phyloP scores from a whole-genome alignment of 805 yeast species.

The Teunomyces panamensis region DNA sequence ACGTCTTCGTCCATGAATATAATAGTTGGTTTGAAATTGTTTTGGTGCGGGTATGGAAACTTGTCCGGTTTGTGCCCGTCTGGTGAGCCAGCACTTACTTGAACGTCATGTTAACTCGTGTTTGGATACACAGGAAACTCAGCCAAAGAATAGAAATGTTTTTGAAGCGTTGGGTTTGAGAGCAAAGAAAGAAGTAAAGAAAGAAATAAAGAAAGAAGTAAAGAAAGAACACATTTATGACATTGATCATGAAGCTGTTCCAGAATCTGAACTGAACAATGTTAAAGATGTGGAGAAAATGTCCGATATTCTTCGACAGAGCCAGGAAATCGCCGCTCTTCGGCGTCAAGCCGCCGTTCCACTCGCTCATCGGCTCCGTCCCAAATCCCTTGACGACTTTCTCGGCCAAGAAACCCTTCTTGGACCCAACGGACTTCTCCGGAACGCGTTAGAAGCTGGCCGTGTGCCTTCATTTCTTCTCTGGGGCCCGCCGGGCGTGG shows the following conservation, averaged over 20 bases:
- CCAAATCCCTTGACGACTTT: conserved; percentile 36
- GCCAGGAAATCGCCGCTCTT: conserved; percentile 10
- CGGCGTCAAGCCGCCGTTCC: conserved; percentile 26
- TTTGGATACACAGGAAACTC: conserved; percentile 28
- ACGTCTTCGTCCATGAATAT: conserved; percentile 22
- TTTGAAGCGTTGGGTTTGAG: conserved; percentile 4
- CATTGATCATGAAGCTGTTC: background rate
- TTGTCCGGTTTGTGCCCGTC: conserved; percentile 38
- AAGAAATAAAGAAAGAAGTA: background rate
- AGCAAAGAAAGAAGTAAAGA: background rate
- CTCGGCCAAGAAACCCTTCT: conserved; percentile 42
- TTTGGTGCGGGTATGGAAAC: conserved; percentile 5
- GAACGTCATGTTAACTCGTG: conserved; percentile 42
- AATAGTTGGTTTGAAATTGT: no score
- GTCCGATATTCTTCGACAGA: background rate
- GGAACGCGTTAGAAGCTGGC: conserved; percentile 31
- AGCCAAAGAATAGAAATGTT: no score
- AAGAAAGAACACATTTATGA: background rate
- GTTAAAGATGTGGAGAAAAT: background rate
- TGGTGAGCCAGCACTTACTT: conserved; percentile 20
- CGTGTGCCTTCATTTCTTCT: conserved; percentile 39
- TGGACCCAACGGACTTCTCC: conserved; percentile 34
- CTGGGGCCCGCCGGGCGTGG: conserved; percentile 47
- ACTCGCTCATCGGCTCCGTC: conserved; percentile 40
- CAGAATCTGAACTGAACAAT: background rate